Evolutionary conservation across 176 grass and related monocot species (phyloP), one percentile per base, ranked within the genome.

Genomic region (Phyllostachys edulis): DNA sequence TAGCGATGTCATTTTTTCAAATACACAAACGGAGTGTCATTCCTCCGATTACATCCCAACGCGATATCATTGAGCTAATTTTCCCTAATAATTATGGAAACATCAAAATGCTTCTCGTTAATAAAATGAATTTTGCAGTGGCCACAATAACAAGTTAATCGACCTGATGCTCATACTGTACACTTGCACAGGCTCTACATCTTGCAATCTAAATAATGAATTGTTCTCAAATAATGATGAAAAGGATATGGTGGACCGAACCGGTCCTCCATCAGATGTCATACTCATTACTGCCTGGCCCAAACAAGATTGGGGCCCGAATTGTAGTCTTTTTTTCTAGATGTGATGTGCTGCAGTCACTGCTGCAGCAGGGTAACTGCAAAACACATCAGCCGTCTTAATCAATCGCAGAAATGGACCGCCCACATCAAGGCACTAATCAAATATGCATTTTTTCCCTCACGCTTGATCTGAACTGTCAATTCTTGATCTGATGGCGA

Each of bases 171-270:
- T 78, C 79, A 87, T 79, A 87, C 79, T 90, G 79, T 83, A 90
- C 84, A 90, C 75, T 90, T 87, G 79, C 84, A 87, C 39, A 90
- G 88, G 88, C 38, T 67, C 75, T 84, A 86, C 66, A 90, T 54
- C 67, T 86, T 66, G 26, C 39, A 67, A 16, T 52, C 78, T 59
- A 86, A 65, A 67, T 37, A 72, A 60, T 60, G 57, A 78, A 39
- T 27, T 63, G 21, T 11, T 85, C 36, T 36, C 32, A n/a, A 15
- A 12, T 49, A 72, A 20, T 51, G 21, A 72, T 54, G 10, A 50
- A 51, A 67, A 42, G 27, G 34, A 71, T 29, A 29, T 1, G 16
- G 62, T 36, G 21, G 59, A 54, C 26, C 21, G 27, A 69, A 79
- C 40, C 5, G 23, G 49, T 14, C 41, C 24, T 9, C 52, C 36